Base-by-base conservation (phyloP, 2,329 filamentous ascomycete genomes). In the Penicillium sp. region DNA sequence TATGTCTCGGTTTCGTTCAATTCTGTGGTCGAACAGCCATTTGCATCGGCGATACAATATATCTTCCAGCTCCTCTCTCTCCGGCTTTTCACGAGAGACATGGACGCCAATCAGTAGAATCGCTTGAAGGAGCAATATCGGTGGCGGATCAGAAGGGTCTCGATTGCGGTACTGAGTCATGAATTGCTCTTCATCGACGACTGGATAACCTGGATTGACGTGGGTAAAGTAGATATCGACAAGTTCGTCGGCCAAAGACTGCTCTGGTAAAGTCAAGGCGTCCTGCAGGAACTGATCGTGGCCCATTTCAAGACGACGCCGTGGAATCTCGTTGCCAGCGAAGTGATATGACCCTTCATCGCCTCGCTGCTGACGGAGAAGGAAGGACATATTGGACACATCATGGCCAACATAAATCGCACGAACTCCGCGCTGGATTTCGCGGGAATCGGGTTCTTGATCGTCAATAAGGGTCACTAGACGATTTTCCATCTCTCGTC, bases 381-480 rank as follows among this genome's bases (percentile, higher is more conserved):
- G 68, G 60, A 82, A 81, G 55, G 80, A 80, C 61, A 83, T 74
- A 58, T 83, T 83, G 33, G 81, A 83, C 58, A 81, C 75, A 60
- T 82, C 80, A 55, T 79, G 79, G 6, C 81, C 81, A 46, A 83
- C 80, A 61, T 81, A 83, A 56, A 79, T 80, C 11, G 80, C 75
- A 23, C 80, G 75, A 16, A 79, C 76, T 3, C 74, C 71, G 52
- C 72, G 69, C 35, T 75, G 70, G n/a, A 82, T 81, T 55, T 79
- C 77, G 18, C 75, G 68, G 21, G 71, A 67, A 30, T 73, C 72
- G 23, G 74, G 68, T 20, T 77, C 75, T 49, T 80, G 77, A 45
- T 76, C 73, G 56, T 81, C 78, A 52, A 82, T 77, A 48, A 81
- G 73, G 59, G 81, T 79, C 50, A 78, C 76, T 18, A 82, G 66